These are phyloP conservation scores for Quercus phellos DNA, from an alignment of 331 rosid species.

Conservation along the genomic window DNA sequence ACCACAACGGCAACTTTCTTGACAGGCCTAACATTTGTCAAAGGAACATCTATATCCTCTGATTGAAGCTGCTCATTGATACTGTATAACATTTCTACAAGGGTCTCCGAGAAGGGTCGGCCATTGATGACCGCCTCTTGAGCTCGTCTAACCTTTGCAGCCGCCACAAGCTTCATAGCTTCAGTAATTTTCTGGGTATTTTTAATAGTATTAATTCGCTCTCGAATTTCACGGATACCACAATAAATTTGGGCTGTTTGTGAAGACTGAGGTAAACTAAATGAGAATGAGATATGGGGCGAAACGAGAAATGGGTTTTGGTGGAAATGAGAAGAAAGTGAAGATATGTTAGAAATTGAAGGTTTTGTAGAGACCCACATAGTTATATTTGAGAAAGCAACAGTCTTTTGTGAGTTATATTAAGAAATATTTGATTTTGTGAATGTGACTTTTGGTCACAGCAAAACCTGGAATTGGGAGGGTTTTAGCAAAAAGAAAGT, in stretches of 20 bases:
- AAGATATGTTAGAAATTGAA: constrained; percentile 10
- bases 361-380: constrained; percentile 27
- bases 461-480: not conserved
- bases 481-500: not conserved
- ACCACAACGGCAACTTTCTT: constrained; percentile 76
- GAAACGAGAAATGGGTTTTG: constrained; percentile 21
- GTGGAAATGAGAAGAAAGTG: not conserved
- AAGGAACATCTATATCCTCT: constrained; percentile 67
- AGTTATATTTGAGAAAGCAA: constrained; percentile 19
- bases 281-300: not conserved
- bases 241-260: constrained; percentile 21
- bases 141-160: constrained; percentile 87
- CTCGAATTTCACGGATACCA: constrained; percentile 58
- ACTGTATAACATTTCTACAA: constrained; percentile 76
- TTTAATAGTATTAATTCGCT: constrained; percentile 57
- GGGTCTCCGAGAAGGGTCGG: constrained; percentile 76
- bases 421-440: not conserved
- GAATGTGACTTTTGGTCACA: not conserved
- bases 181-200: constrained; percentile 88
- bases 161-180: constrained; percentile 93
- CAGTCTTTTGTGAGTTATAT: not conserved
- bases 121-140: constrained; percentile 92
- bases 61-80: constrained; percentile 86
- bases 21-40: constrained; percentile 65
- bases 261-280: constrained; percentile 6